Evolutionary conservation across 345 rosid genomes (phyloP), one percentile per base, ranked within the genome.

Genomic region (Erysimum cheiranthoides): DNA sequence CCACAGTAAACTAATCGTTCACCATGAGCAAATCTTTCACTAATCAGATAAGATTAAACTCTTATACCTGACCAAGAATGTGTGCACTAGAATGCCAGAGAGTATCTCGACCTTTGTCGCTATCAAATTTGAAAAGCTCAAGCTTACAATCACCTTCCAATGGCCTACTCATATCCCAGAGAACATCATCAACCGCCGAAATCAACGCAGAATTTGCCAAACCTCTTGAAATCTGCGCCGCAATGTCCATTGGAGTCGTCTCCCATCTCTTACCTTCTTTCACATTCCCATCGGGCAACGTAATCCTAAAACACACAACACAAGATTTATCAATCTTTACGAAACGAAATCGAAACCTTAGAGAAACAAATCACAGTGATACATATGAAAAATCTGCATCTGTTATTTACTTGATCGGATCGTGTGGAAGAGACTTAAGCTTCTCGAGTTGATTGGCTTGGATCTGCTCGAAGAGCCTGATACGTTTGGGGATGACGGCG

Each of bases 81-180:
- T 96, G 98, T 18, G 98, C 97, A 50, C 99, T 95, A 7, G 99
- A 95, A 80, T 95, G 99, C 97, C 97, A 95, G 42, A 92, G 93
- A 49, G 99, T 90, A 75, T 95, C 99, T 3, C 97, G 90, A 3
- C 98, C 99, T 78, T 88, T 89, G 8, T 92, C 93, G 2, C 68
- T 79, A 30, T 89, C 97, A 52, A 92, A 95, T 31, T 82, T 84
- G 80, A 86, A 87, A 12, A 96, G 62, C 83, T 91, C 80, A 47
- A 96, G 90, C 67, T 89, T 84, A 61, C 95, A 93, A 42, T 89
- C 92, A 45, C 81, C 84, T 78, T 96, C 98, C 10, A 96, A 73
- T 2, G 97, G 94, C 79, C 98, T 83, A 4, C 34, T 85, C 97
- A 95, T 86, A 73, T 95, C 99, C 99, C 99, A 95, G n/a, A 93